phyloP scores from a whole-genome alignment of 192 early-diverging fungal genomes.

The Entomortierella lignicola region DNA sequence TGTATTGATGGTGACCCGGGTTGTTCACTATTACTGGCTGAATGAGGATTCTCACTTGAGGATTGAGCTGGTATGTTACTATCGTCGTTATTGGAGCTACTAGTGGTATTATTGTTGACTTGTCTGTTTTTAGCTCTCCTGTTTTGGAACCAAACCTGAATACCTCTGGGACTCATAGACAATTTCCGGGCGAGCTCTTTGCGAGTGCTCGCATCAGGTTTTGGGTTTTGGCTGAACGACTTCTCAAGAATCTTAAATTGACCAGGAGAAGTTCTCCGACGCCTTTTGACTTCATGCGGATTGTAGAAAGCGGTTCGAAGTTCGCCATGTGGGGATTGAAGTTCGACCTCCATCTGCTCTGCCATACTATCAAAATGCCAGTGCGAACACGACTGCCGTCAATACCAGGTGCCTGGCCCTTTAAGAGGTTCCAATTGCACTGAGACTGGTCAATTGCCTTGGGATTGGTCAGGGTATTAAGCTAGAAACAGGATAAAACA shows the following conservation, averaged over 20 bases:
- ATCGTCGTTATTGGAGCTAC: background rate
- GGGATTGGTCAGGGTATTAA: too few relatives aligned
- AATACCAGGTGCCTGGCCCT: background rate
- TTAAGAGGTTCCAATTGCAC: background rate
- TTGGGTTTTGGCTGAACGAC: slow-evolving; percentile 74
- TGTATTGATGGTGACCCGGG: background rate
- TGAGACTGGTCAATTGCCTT: background rate
- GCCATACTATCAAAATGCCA: background rate
- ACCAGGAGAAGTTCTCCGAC: slow-evolving; percentile 75
- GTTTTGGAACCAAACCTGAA: slow-evolving; percentile 92
- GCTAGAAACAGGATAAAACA: too few relatives aligned
- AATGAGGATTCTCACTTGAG: background rate
- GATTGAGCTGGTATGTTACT: background rate
- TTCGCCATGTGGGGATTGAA: slow-evolving; percentile 58
- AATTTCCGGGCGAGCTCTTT: slow-evolving; percentile 68
- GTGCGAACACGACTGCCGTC: background rate
- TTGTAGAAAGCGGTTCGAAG: slow-evolving; percentile 79
- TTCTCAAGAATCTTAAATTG: slow-evolving; percentile 79
- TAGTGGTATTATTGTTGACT: background rate
- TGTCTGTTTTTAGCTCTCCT: slow-evolving; percentile 79
- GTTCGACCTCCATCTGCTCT: slow-evolving; percentile 2
- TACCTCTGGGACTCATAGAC: slow-evolving; percentile 77
- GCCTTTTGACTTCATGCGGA: slow-evolving; percentile 82
- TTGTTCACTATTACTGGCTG: background rate
- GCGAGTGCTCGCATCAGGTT: slow-evolving; percentile 74